Base-by-base conservation (phyloP, 164 flowering plant species). In the Nymphaea thermarum region DNA sequence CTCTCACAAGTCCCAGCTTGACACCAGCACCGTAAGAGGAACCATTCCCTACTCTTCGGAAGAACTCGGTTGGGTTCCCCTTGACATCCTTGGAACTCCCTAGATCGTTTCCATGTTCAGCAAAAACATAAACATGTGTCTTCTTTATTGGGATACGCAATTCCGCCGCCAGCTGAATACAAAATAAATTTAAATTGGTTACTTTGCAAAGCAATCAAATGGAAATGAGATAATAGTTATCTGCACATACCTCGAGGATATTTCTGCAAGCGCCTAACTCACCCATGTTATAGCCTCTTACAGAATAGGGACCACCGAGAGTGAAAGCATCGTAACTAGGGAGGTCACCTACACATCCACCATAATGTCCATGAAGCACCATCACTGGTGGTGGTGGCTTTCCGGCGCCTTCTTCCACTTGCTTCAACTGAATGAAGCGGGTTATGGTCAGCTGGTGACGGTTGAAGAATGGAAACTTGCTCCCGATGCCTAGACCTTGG, bases 291-390 rank as follows among this genome's bases (percentile, higher is more conserved):
- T 92, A 95, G 65, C 99, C 99, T 69, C 98, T 78, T 25, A 95
- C 99, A 62, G 97, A 95, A 71, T 92, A 92, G 4, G 99, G 98
- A 14, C 98, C 99, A 2, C 98, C 99, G 59, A 95, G 89, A n/a
- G 95, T 83, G 75, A 95, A 95, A 53, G 98, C 98, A 74, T 95
- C 99, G 75, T 95, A 92, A 72, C 99, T 95, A 36, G 99, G 95
- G 70, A 95, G 96, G 79, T 95, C 99, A 47, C 98, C 98, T 4
- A 95, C 88, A 81, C 99, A 95, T 42, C 99, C 99, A 67, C 99
- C 98, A 77, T 92, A 95, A 69, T 89, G 98, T 43, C 96, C 93
- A 76, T 95, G 96, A 66, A 95, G 89, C 72, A 95, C 99, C 53
- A 95, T 80, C 57, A 95, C 93, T 36, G 98, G 98, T 12, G 99